Evolutionary conservation across 768 basidiomycete species (phyloP), one percentile per base, ranked within the genome.

Genomic region (Rhizopogon vulgaris): DNA sequence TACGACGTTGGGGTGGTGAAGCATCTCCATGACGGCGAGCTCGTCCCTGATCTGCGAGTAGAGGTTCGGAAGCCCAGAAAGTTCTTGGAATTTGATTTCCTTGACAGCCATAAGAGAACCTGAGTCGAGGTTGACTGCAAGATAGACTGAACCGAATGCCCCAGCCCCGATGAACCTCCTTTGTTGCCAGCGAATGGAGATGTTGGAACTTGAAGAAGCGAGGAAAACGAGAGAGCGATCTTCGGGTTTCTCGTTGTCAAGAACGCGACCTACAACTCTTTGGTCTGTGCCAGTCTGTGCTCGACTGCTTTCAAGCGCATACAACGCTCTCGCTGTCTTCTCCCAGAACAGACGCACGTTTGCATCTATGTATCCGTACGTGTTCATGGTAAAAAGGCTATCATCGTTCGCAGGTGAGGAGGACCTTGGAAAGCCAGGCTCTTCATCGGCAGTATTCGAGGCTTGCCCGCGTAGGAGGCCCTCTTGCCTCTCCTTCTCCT

Each of bases 111-210:
- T 97, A 55, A 97, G 82, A 39, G 89, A 88, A 41, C 94, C 92
- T 1, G 90, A 87, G 64, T 98, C 96, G 51, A 98, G 78, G 66
- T 98, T 98, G 70, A 97, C 88, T 15, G 94, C 96, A 42, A 93
- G 82, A 67, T 98, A 99, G n/a, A 99, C 96, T n/a, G 91, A 95
- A 18, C 96, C 96, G 68, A 96, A 97, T 8, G 96, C 94, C 14
- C 96, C 96, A n/a, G 94, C 85, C 47, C 95, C 96, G 59, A 99
- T 97, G 72, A 97, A 97, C 52, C 88, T 84, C 12, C 95, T 94
- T 71, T 99, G 96, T 66, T 97, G 95, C 96, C 96, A 99, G 38
- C 90, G 83, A 55, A 98, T 86, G 3, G 93, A 90, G 56, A 97
- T 92, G 60, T 95, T 96, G 25, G 93, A 94, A 38, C 85, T 85